Percentiles rank a stretch among this genome's conserved stretches.
Conservation (phyloP, 176 grass and related monocot species). For the Carex cristatella region DNA sequence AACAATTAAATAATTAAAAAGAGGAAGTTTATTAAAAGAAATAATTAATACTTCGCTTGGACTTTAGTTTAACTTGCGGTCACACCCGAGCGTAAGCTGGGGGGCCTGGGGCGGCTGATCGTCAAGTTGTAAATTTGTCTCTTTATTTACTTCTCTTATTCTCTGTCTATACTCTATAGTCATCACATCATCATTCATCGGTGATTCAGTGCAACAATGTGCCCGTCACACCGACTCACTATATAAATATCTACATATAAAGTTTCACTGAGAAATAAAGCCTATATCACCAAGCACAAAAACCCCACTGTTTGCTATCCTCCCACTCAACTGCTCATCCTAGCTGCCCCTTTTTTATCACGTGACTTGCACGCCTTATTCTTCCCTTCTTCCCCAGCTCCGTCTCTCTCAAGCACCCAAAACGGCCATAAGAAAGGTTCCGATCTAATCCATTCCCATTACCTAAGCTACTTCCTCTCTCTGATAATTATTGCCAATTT, state of each 20-base stretch:
- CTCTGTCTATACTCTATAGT: too few species aligned
- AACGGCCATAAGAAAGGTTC: not conserved
- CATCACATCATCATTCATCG: not conserved
- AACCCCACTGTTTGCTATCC: not conserved
- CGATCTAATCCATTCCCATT: conserved; percentile 15
- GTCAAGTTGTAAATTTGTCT: not conserved
- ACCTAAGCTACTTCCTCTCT: not conserved
- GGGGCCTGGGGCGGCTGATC: not conserved
- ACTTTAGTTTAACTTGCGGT: not conserved
- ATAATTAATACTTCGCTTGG: not conserved
- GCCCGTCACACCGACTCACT: not conserved
- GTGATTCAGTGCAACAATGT: not conserved
- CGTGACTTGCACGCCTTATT: conserved; percentile 1
- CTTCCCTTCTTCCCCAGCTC: not conserved
- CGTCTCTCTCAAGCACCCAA: not conserved
- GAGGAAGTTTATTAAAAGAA: not conserved
- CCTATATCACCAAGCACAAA: not conserved
- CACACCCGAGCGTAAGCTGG: not conserved
- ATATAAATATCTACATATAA: not conserved
- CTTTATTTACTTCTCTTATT: not conserved
- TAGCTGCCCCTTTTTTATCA: not conserved
- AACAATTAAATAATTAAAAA: not conserved
- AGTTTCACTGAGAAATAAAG: not conserved
- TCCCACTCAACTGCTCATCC: not conserved
- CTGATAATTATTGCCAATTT: not conserved